Evolutionary conservation across 495 filamentous ascomycete genomes (phyloP).

Genomic region (Aspergillus wentii): DNA sequence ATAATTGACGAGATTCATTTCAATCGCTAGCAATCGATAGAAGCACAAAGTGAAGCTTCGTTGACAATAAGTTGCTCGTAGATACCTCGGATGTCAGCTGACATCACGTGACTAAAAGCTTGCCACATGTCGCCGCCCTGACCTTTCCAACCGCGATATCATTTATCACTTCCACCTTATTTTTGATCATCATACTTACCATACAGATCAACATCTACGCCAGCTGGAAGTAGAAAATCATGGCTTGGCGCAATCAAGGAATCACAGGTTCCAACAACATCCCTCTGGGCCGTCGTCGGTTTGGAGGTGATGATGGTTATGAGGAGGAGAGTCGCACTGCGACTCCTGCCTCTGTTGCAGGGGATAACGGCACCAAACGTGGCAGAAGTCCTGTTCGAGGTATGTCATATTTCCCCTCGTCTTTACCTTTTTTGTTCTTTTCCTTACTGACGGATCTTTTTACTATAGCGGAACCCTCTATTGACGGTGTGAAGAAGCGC

Average conservation of each 20-base stretch:
- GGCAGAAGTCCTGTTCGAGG: conserved; percentile 70
- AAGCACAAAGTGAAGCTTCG: too few species aligned
- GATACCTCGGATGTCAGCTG: too few species aligned
- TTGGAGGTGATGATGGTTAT: conserved; percentile 60
- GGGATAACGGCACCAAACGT: conserved; percentile 56
- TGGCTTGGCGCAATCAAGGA: conserved; percentile 92
- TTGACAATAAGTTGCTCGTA: too few species aligned
- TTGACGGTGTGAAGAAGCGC: conserved; percentile 73
- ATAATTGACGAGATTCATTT: too few species aligned
- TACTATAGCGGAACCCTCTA: conserved; percentile 43
- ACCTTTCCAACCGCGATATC: too few species aligned
- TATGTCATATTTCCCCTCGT: conserved; percentile 26
- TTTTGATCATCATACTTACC: too few species aligned
- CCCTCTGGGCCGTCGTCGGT: conserved; percentile 85
- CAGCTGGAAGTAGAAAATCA: too few species aligned
- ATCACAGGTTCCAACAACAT: conserved; percentile 99
- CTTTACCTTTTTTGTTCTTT: conserved; percentile 2
- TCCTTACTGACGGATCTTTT: not conserved
- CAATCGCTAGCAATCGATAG: too few species aligned
- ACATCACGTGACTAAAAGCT: conserved; percentile 14
- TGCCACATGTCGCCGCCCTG: too few species aligned
- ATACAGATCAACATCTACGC: too few species aligned
- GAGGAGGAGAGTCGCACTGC: conserved; percentile 57
- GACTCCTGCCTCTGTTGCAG: conserved; percentile 41
- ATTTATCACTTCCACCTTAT: too few species aligned